Base-by-base conservation (phyloP, 108 stramenopile species). In the Skeletonema costatum region DNA sequence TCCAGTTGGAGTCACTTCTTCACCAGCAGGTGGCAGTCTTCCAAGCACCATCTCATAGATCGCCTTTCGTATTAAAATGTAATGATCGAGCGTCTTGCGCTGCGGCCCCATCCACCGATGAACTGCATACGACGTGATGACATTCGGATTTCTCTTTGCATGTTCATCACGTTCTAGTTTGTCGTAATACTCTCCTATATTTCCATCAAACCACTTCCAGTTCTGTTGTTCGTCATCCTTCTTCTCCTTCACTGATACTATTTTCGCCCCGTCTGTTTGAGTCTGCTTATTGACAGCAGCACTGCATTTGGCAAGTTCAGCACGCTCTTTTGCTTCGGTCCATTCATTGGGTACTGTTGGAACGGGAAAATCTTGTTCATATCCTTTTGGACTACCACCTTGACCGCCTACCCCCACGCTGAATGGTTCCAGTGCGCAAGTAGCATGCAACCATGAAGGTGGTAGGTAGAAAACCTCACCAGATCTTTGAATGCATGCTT, bases 91-190 rank as follows among this genome's bases (percentile, higher is more conserved):
- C 0, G 87, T 88, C 31, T 61, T 67, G 64, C 68, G 61, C 14
- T 83, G 60, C 2, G 42, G 29, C 9, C 87, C 87, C 78, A 88
- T 76, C 87, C 87, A 88, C 36, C 87, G 78, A 83, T 88, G 87
- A 16, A 88, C 87, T 12, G 85, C 87, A 60, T 87, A 85, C 10
- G 44, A 56, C 5, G 66, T 68, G 4, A 88, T 74, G 31, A 75
- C 59, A 46, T 70, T 75, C 10, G 87, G 87, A 32, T 88, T 64
- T 5, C 85, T 74, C 46, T 83, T 83, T 0, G 29, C 32, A 25
- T 84, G 80, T 33, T 79, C 62, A 64, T 83, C 82, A 12, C 69
- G 75, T 56, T 83, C 79, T 19, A 88, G 64, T n/a, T 72, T 71
- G 68, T 88, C 85, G 73, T 88, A 88, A 71, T 86, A 88, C 25